Evolutionary conservation across 169 alveolate species (phyloP).

Genomic region (Babesia divergens): DNA sequence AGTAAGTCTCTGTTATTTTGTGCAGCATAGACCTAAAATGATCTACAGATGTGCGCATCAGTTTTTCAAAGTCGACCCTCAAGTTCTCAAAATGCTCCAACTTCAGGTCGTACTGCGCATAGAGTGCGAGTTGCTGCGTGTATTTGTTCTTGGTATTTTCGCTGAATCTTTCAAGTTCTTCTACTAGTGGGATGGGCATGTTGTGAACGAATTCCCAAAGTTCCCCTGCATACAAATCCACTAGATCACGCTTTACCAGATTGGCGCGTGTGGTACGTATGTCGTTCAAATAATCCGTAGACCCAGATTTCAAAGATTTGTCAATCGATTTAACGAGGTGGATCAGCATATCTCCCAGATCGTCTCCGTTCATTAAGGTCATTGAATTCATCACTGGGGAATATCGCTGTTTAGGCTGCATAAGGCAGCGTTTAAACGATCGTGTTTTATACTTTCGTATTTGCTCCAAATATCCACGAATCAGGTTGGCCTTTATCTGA

Average conservation of each 20-base stretch:
- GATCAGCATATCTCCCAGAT: slow-evolving; percentile 34
- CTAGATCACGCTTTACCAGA: slow-evolving; percentile 34
- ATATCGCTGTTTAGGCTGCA: not conserved
- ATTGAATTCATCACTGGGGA: not conserved
- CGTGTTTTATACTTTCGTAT: not conserved
- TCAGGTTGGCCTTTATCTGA: not conserved
- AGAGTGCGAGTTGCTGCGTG: slow-evolving; percentile 8
- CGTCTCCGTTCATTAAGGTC: slow-evolving; percentile 50
- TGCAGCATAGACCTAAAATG: slow-evolving; percentile 6
- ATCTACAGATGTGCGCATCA: not conserved
- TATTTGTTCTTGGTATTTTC: not conserved
- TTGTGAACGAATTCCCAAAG: slow-evolving; percentile 7
- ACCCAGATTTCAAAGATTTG: not conserved
- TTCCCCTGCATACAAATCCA: slow-evolving; percentile 28
- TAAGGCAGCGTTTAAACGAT: not conserved
- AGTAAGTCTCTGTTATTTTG: slow-evolving; percentile 13
- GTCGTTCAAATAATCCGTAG: not conserved
- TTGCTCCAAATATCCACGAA: not conserved
- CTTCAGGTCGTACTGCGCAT: slow-evolving; percentile 18
- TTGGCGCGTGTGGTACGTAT: slow-evolving; percentile 4
- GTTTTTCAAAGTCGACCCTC: slow-evolving; percentile 1
- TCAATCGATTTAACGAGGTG: slow-evolving; percentile 26
- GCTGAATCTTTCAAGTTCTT: slow-evolving; percentile 14
- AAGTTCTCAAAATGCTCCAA: not conserved
- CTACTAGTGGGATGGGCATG: slow-evolving; percentile 24